Evolutionary conservation across 2,329 filamentous ascomycete species (phyloP), one percentile per base, ranked within the genome.

Genomic region (Shiraia bambusicola): DNA sequence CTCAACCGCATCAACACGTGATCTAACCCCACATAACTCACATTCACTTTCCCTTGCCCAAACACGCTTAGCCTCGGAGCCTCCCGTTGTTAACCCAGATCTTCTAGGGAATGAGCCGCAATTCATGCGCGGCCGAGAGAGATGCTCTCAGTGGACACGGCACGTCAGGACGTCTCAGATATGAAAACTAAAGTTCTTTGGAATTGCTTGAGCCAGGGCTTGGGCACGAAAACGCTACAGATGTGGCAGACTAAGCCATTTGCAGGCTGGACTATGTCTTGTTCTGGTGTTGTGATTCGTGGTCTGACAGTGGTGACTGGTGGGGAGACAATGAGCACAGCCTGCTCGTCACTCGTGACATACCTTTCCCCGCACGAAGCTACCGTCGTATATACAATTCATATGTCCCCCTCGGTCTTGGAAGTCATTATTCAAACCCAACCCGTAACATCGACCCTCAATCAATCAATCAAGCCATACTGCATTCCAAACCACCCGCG

Each of bases 61-160:
- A 52, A 51, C 37, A 37, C 42, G 44, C 48, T 47, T 47, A 48
- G 40, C 43, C 39, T 51, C 42, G 46, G 47, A 46, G 44, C 45
- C 45, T 52, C 41, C 54, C 50, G 56, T 48, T 44, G 16, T 24
- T 44, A 30, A 38, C 44, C 50, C 50, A 43, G 45, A 42, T 42
- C 32, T 13, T 34, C 40, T 41, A 50, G 34, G 41, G 41, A 38
- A 30, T 26, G 31, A 26, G 48, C 45, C 44, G 47, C 39, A 27
- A 40, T 50, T 48, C 35, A 54, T 61, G 61, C 63, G 63, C 63
- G 63, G 63, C 63, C 63, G 63, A 58, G 60, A 66, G 54, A 46
- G 45, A 22, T 39, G 28, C 43, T 40, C 34, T 34, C 49, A 51
- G 28, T 36, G 37, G 26, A 22, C 34, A 40, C 49, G 40, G 44